These are phyloP conservation scores for Exophiala alcalophila DNA, from an alignment of 2,329 filamentous ascomycete species.

Conservation along the genomic window DNA sequence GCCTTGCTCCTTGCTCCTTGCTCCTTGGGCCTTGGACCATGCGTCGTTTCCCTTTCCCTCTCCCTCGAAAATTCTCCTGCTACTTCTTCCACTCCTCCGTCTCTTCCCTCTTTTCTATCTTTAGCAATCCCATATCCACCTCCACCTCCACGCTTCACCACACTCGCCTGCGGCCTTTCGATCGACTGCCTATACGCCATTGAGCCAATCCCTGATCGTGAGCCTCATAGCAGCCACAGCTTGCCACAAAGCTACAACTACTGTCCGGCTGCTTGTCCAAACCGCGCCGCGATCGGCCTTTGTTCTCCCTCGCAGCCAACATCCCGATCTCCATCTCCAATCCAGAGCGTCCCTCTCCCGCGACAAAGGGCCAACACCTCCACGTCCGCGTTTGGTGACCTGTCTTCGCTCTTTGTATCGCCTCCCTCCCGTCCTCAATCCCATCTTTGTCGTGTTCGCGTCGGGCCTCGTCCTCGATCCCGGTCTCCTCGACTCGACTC, in stretches of 20 bases:
- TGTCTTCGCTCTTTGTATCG: slow-evolving; percentile 2
- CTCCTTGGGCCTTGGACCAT: no score
- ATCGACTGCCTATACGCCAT: slow-evolving; percentile 15
- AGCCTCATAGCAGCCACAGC: slow-evolving; percentile 19
- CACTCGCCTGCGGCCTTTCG: no score
- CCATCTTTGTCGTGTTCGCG: neutral
- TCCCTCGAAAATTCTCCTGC: neutral
- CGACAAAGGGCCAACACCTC: slow-evolving; percentile 7
- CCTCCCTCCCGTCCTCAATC: neutral
- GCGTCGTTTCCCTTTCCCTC: no score
- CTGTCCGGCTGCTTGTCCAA: slow-evolving; percentile 2
- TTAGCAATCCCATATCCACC: slow-evolving; percentile 29
- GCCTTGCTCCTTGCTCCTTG: no score
- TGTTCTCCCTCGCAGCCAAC: neutral
- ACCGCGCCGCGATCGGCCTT: slow-evolving; percentile 8
- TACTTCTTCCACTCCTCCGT: slow-evolving; percentile 18
- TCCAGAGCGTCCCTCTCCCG: neutral
- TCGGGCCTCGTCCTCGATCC: slow-evolving; percentile 7
- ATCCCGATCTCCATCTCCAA: slow-evolving; percentile 2
- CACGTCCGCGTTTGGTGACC: slow-evolving; percentile 3
- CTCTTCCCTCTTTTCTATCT: slow-evolving; percentile 30
- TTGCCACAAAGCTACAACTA: slow-evolving; percentile 4
- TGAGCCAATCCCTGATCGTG: slow-evolving; percentile 11
- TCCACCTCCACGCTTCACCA: slow-evolving; percentile 15
- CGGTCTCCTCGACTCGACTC: neutral